Evolutionary conservation across 192 early-diverging fungal species (phyloP), one percentile per base, ranked within the genome.

Genomic region (Nowakowskiella sp.): DNA sequence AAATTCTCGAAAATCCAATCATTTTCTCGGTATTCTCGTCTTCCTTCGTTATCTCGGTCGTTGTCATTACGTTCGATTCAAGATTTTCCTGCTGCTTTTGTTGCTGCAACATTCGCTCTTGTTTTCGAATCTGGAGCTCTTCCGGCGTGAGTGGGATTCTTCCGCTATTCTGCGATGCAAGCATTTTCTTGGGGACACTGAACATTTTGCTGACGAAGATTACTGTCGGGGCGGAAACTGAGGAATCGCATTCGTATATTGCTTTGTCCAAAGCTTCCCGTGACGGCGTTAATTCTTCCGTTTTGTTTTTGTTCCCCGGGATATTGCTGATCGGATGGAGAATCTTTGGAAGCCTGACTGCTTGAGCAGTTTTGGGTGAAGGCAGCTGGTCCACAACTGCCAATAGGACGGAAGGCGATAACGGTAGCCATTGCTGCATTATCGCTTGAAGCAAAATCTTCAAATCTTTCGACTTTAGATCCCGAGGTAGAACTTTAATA

Each of bases 181-280:
- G 61, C 21, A 81, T 68, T 30, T 82, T 74, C 6, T 76, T 64
- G 6, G 88, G 85, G 2, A 98, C 80, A 23, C 87, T 81, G 51
- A 97, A 85, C 76, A 99, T 91, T 59, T 99, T 99, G 62, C 87
- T 86, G 3, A 99, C 78, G 67, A 87, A 96, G 0, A 83, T 88
- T 9, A 97, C 84, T 5, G 82, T 64, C 0, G 92, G 91, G 6
- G 69, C 79, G 2, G 68, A 50, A 8, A 63, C 67, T 1, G 59
- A 63, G 0, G 80, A 42, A 49, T 85, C 78, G 68, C 96, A 99
- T 10, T 19, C 61, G 53, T 77, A 83, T 44, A 99, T 66, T 1
- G 88, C 88, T 16, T 68, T 66, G 53, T 93, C 90, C 39, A 85
- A 53, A n/a, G n/a, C n/a, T n/a, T 0, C 71, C 70, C 45, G 76